Base-by-base conservation (phyloP, 2,329 filamentous ascomycete species). In the Monosporascus sp. region DNA sequence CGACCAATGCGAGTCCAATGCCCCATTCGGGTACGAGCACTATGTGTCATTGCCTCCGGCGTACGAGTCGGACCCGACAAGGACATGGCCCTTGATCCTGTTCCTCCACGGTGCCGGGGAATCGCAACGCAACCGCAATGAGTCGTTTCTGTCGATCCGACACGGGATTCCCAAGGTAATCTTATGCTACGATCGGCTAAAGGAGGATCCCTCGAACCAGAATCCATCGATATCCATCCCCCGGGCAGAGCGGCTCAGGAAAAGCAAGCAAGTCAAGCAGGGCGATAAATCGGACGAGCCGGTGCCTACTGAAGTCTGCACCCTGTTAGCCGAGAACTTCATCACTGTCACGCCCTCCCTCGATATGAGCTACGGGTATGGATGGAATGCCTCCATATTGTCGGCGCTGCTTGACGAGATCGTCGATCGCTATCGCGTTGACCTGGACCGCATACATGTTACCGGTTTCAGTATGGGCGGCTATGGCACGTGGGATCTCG, bases 281-380 rank as follows among this genome's bases (percentile, higher is more conserved):
- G 38, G 11, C 25, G 49, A 44, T 24, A 44, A 41, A n/a, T 41
- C 49, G 22, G 36, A 22, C 2, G 49, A 50, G 18, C 49, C 36
- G 36, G 36, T 44, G 37, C 20, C 25, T 31, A 8, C 27, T 31
- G 17, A 25, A n/a, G 37, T 22, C 7, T 50, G 49, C 22, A 35
- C 37, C 24, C 25, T 50, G 5, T 17, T 50, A 17, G 49, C 49
- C 5, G 49, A 50, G 38, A 50, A 35, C 36, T 50, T 50, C 36
- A 44, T 50, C 49, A 50, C 49, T 15, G 38, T 50, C 48, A 38
- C 46, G 44, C 31, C 25, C 22, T 41, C 44, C 18, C 50, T 38
- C 22, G 44, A 56, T 48, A 52, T 57, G 51, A 51, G 48, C 53
- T 18, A 44, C 37, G 57, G 57, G 39, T 57, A 52, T 22, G 49